Evolutionary conservation across 1,139 yeast species (phyloP).

Genomic region (Suhomyces yuchorum): DNA sequence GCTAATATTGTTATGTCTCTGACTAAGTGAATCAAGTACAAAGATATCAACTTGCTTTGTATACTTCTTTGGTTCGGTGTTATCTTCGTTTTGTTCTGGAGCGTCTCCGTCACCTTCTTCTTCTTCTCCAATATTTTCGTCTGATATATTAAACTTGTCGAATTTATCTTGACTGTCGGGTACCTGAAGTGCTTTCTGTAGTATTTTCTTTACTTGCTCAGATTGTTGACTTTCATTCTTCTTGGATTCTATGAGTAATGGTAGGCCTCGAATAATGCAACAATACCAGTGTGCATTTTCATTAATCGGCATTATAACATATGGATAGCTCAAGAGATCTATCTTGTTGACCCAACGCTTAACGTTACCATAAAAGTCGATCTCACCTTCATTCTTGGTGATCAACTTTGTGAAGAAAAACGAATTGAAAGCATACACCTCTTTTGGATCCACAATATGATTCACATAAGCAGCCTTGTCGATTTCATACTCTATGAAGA

Average conservation of each 20-base stretch:
- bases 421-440: constrained; percentile 72
- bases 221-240: constrained; percentile 1
- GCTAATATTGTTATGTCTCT: constrained; percentile 55
- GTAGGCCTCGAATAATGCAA: constrained; percentile 59
- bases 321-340: constrained; percentile 61
- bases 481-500: constrained; percentile 60
- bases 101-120: background rate
- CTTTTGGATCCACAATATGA: constrained; percentile 23
- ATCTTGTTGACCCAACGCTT: constrained; percentile 79
- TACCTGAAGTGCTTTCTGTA: constrained; percentile 12
- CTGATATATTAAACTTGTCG: constrained; percentile 11
- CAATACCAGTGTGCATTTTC: constrained; percentile 88
- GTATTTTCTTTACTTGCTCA: constrained; percentile 1
- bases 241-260: constrained; percentile 26
- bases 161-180: constrained; percentile 15
- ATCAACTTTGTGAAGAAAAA: constrained; percentile 76
- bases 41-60: constrained; percentile 51
- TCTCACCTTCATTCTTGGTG: constrained; percentile 23
- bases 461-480: constrained; percentile 39
- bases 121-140: constrained; percentile 9
- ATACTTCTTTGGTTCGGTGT: constrained; percentile 4
- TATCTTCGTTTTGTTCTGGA: background rate
- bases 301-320: constrained; percentile 79
- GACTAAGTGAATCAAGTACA: constrained; percentile 76
- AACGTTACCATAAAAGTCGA: constrained; percentile 60